A percentile compares a stretch with the other conserved stretches of the same genome.
Conservation (phyloP, 257 asterid genomes). For the Misopates orontium region DNA sequence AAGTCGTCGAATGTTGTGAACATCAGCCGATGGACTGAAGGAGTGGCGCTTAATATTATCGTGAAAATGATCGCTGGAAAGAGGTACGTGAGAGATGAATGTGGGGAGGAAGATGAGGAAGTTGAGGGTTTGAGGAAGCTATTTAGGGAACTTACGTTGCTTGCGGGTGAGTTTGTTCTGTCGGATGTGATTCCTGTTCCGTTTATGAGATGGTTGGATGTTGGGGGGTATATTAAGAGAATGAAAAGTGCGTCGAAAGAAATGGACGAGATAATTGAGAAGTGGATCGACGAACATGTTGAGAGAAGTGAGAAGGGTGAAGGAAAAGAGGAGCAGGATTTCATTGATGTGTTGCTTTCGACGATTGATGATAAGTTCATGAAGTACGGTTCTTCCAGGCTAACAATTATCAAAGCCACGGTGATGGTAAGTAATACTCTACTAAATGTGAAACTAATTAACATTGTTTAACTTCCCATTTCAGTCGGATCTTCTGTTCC, state of each 20-base stretch:
- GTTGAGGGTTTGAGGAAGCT: constrained; percentile 30
- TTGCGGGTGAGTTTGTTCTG: constrained; percentile 36
- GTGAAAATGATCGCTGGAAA: constrained; percentile 49
- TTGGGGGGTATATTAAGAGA: constrained; percentile 37
- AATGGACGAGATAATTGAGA: constrained; percentile 30
- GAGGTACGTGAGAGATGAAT: constrained; percentile 18
- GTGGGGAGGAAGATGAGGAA: constrained; percentile 12
- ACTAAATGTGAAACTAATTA: too few species aligned
- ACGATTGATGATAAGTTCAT: constrained; percentile 31
- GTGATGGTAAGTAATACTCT: constrained; percentile 31
- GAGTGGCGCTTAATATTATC: constrained; percentile 36
- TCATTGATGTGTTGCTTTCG: constrained; percentile 59
- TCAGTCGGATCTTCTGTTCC: too few species aligned
- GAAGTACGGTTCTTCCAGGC: constrained; percentile 34
- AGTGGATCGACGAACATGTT: constrained; percentile 46
- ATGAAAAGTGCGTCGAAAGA: constrained; percentile 46
- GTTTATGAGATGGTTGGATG: constrained; percentile 47
- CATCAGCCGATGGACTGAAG: constrained; percentile 40
- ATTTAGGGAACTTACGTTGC: constrained; percentile 35
- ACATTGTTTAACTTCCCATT: too few species aligned
- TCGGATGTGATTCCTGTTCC: constrained; percentile 42
- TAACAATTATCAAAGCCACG: constrained; percentile 52
- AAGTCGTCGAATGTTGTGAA: background rate
- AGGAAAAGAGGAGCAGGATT: constrained; percentile 33
- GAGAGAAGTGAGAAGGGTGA: constrained; percentile 1